Conservation (phyloP, 176 grass and related monocot species). For the Elymus sibiricus region DNA sequence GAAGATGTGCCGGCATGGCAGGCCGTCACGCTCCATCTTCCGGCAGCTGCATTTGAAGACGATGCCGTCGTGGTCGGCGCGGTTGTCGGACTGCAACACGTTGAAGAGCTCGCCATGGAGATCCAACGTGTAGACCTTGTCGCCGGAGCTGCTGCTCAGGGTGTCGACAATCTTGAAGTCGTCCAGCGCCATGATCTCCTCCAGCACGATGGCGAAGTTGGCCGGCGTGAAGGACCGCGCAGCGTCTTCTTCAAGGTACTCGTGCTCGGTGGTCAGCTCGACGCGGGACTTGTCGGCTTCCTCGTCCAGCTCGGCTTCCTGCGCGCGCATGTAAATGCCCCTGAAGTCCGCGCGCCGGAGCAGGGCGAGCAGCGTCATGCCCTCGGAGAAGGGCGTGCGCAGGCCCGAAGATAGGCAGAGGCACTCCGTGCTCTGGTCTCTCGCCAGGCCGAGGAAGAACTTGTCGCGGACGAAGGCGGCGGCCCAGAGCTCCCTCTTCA, state of each 20-base stretch:
- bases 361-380: neutral
- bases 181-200: neutral
- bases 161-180: neutral
- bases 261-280: neutral
- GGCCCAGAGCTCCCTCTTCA: constrained; percentile 16
- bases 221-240: neutral
- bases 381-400: neutral
- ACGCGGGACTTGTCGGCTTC: neutral
- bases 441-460: constrained; percentile 6
- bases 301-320: neutral
- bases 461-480: constrained; percentile 12
- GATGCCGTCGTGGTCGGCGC: too few species aligned
- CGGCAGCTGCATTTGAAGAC: constrained; percentile 16
- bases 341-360: neutral
- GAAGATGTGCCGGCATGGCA: constrained; percentile 30
- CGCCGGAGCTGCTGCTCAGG: constrained; percentile 2
- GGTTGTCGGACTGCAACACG: neutral
- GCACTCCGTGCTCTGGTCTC: constrained; percentile 1
- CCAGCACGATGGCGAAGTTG: neutral
- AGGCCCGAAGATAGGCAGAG: neutral
- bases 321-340: neutral
- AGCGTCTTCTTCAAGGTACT: neutral
- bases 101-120: neutral
- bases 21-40: constrained; percentile 32
- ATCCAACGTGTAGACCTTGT: neutral